phyloP scores from a whole-genome alignment of 768 basidiomycete genomes.

The Tricholoma hemisulphureum region DNA sequence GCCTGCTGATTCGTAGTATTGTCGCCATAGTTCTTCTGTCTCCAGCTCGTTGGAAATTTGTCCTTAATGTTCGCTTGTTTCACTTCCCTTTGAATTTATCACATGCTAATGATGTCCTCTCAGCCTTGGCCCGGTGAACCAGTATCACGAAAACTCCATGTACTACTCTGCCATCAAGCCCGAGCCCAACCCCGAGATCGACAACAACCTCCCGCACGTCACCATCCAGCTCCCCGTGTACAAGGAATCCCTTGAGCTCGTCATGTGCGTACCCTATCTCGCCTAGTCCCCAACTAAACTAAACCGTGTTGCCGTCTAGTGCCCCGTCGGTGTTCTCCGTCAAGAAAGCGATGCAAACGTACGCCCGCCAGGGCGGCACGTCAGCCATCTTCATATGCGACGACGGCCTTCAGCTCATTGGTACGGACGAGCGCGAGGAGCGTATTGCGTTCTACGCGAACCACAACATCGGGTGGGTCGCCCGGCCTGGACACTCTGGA shows the following conservation, averaged over 20 bases:
- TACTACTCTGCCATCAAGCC: conserved; percentile 77
- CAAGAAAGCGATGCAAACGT: conserved; percentile 84
- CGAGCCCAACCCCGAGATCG: conserved; percentile 62
- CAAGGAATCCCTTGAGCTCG: conserved; percentile 74
- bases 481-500: conserved; percentile 70
- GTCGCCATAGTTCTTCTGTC: conserved; percentile 63
- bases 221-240: conserved; percentile 87
- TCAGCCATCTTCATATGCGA: conserved; percentile 81
- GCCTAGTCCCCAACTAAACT: conserved; percentile 1
- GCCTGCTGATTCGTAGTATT: neutral
- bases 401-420: conserved; percentile 74
- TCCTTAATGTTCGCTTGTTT: conserved; percentile 49
- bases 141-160: conserved; percentile 80
- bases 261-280: conserved; percentile 51
- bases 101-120: conserved; percentile 18
- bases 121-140: conserved; percentile 75
- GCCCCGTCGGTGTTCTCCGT: conserved; percentile 73
- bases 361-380: conserved; percentile 78
- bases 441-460: conserved; percentile 78
- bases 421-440: conserved; percentile 57
- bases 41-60: conserved; percentile 67
- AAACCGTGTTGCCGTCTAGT: conserved; percentile 30
- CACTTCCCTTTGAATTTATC: conserved; percentile 2
- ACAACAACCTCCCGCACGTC: conserved; percentile 70
- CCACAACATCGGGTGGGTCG: conserved; percentile 74